Conservation (phyloP, 805 yeast genomes). For the Allodekkera sacchari region DNA sequence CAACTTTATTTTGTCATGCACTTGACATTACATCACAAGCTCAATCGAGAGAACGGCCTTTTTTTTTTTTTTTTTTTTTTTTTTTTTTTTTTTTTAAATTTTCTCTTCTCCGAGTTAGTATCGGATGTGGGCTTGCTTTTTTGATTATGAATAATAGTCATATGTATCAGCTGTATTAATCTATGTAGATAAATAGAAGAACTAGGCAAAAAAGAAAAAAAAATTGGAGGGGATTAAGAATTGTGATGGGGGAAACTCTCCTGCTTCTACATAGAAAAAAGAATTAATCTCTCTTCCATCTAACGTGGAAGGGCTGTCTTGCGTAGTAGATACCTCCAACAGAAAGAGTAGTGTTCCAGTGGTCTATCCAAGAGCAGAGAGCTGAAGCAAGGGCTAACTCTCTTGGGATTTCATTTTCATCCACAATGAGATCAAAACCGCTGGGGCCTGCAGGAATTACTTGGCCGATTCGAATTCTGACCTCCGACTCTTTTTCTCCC, state of each 20-base stretch:
- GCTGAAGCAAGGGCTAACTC: conserved; percentile 56
- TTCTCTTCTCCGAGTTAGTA: too few species aligned
- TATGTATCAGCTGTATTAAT: too few species aligned
- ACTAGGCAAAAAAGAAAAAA: neutral
- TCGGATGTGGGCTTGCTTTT: too few species aligned
- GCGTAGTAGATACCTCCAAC: conserved; percentile 62
- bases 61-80: too few species aligned
- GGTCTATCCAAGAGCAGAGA: conserved; percentile 53
- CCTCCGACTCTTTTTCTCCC: conserved; percentile 58
- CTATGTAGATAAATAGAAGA: too few species aligned
- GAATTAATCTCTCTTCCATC: conserved; percentile 46
- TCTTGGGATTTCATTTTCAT: conserved; percentile 45
- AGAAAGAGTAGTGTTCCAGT: conserved; percentile 54
- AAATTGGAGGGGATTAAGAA: neutral
- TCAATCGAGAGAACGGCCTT: too few species aligned
- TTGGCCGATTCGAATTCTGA: conserved; percentile 55
- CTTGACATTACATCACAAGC: neutral
- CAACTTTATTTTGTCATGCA: conserved; percentile 1
- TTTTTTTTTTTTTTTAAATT: too few species aligned
- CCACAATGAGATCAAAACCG: conserved; percentile 49
- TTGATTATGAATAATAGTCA: too few species aligned
- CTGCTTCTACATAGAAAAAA: conserved; percentile 1
- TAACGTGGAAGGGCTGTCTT: conserved; percentile 38
- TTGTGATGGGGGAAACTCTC: neutral
- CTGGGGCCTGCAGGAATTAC: conserved; percentile 43